Evolutionary conservation across 768 basidiomycete species (phyloP), one percentile per base, ranked within the genome.

Genomic region (Auricularia heimuer): DNA sequence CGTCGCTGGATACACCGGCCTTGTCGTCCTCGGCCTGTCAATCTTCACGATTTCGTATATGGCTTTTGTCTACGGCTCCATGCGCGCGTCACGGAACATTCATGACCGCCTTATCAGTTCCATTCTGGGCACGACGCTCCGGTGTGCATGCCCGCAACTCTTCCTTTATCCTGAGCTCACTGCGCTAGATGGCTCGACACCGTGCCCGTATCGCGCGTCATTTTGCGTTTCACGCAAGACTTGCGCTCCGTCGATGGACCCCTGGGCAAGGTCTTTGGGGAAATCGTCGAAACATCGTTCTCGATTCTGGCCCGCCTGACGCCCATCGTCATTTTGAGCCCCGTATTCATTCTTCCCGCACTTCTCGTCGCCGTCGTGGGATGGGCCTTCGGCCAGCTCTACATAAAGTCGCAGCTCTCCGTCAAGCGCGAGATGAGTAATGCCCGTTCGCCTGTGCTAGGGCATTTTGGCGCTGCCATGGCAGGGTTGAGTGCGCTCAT

Each of bases 191-290:
- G 80, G 79, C 74, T 83, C 11, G 82, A 84, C 66, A 77, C 71
- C 4, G 81, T 80, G 1, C 82, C 82, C 1, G 77, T 77, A 0
- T 81, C 81, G 18, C 82, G 88, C 3, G 82, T 90, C 61, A 83
- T 88, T 54, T 76, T 85, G 35, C 80, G 87, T 62, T 84, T 83
- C 71, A 89, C 87, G 1, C 83, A 86, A 63, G 88, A 89, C 70
- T 86, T 88, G 21, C 76, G 68, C 60, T 70, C 74, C 12, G 77
- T 80, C 51, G 79, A 80, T 65, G 77, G 73, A 6, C 74, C 73
- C 11, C 36, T 65, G 21, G 77, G 75, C n/a, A 71, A 64, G 29
- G 64, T 71, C 24, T 75, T 12, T 73, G 75, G 42, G 72, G 74
- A 62, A 61, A 61, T 75, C 12, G 45, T 74, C 4, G 78, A 78